phyloP scores from a whole-genome alignment of 169 alveolate species.

The Perkinsus marinus region DNA sequence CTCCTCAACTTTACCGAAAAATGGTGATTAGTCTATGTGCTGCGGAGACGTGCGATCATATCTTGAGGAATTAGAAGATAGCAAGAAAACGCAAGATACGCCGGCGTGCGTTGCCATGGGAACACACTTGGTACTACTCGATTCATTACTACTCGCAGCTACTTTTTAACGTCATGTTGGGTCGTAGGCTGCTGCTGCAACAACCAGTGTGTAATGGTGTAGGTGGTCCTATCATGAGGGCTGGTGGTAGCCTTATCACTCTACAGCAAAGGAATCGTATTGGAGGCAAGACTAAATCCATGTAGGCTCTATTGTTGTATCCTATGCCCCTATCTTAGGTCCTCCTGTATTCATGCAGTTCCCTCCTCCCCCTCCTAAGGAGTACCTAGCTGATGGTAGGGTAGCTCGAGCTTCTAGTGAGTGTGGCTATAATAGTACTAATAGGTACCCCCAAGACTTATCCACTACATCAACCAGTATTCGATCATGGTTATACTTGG shows the following conservation, averaged over 20 bases:
- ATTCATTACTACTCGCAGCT: not conserved
- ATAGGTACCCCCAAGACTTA: slow-evolving; percentile 43
- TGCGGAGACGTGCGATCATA: not conserved
- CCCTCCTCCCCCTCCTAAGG: slow-evolving; percentile 73
- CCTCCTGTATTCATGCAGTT: slow-evolving; percentile 32
- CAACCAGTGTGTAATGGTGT: not conserved
- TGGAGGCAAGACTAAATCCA: not conserved
- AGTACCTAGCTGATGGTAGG: slow-evolving; percentile 56
- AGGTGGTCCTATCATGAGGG: not conserved
- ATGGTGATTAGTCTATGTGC: not conserved
- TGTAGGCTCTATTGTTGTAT: not conserved
- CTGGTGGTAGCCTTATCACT: not conserved
- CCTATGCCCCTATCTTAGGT: slow-evolving; percentile 1
- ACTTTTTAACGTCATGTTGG: not conserved
- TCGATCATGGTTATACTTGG: slow-evolving; percentile 65
- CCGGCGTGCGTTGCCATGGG: not conserved
- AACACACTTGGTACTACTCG: not conserved
- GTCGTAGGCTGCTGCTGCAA: not conserved
- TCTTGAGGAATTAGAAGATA: not conserved
- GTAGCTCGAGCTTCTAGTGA: not conserved
- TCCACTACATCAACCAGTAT: slow-evolving; percentile 49
- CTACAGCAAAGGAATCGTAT: not conserved
- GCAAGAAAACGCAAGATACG: not conserved
- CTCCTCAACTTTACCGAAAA: not conserved
- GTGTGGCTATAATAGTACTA: not conserved